Conservation (phyloP, 148 eudicot genomes). For the Cornus suecica region DNA sequence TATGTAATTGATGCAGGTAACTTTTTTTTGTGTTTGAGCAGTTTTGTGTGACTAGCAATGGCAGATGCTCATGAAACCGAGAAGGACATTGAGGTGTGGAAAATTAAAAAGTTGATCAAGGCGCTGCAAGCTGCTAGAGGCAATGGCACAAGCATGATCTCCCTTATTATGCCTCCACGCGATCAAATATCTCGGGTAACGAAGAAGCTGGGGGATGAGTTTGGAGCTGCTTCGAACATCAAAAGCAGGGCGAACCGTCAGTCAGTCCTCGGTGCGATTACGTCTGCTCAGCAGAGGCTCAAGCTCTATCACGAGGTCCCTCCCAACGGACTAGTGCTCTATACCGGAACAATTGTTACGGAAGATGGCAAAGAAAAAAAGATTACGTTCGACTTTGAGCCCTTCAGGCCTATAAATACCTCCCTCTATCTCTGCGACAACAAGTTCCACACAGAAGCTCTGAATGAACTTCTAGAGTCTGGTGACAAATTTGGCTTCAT, state of each 20-base stretch:
- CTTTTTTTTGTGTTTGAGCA: constrained; percentile 2
- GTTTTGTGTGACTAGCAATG: constrained; percentile 9
- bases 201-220: constrained; percentile 31
- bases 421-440: constrained; percentile 30
- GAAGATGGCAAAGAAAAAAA: constrained; percentile 31
- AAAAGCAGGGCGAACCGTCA: constrained; percentile 32
- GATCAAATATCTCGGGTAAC: constrained; percentile 30
- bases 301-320: constrained; percentile 30
- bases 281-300: constrained; percentile 33
- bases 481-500: constrained; percentile 32
- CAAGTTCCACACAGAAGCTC: constrained; percentile 30
- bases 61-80: constrained; percentile 28
- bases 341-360: constrained; percentile 26
- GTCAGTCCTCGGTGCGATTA: constrained; percentile 26
- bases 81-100: constrained; percentile 32
- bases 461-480: constrained; percentile 28
- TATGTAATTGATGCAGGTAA: constrained; percentile 2
- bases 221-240: constrained; percentile 28
- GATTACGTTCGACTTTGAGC: constrained; percentile 28
- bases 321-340: constrained; percentile 29
- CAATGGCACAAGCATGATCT: constrained; percentile 33
- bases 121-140: constrained; percentile 33
- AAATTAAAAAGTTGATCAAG: constrained; percentile 28
- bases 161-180: constrained; percentile 34
- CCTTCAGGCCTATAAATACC: constrained; percentile 27